Conservation (phyloP, 768 basidiomycete genomes). For the Pholiota microspora region DNA sequence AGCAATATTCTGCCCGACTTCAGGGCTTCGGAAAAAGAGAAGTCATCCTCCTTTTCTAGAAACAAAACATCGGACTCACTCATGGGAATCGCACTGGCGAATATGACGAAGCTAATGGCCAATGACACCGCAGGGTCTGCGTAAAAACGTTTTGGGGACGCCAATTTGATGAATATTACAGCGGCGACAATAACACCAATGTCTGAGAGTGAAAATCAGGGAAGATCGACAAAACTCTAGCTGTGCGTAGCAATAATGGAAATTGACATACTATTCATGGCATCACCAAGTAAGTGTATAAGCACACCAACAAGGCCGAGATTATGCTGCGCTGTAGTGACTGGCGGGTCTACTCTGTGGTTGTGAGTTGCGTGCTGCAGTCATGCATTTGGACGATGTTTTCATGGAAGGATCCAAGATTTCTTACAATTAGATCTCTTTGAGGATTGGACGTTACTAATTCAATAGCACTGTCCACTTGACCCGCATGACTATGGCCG, state of each 20-base stretch:
- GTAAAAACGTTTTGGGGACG: constrained; percentile 46
- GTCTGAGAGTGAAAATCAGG: constrained; percentile 35
- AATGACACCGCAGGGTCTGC: constrained; percentile 53
- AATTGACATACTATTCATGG: constrained; percentile 43
- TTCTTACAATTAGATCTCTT: constrained; percentile 29
- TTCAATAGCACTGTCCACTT: constrained; percentile 16
- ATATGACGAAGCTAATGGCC: constrained; percentile 50
- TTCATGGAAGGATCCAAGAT: background rate
- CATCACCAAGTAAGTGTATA: constrained; percentile 52
- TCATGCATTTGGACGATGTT: background rate
- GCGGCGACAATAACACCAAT: constrained; percentile 54
- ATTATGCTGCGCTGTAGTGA: constrained; percentile 32
- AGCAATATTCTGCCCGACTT: constrained; percentile 50
- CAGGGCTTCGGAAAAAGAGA: constrained; percentile 27
- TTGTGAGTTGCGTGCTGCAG: constrained; percentile 49
- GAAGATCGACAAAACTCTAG: background rate
- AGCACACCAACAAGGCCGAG: constrained; percentile 48
- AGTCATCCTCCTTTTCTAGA: background rate
- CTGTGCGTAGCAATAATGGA: constrained; percentile 5
- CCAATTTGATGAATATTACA: constrained; percentile 45
- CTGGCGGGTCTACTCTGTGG: constrained; percentile 41
- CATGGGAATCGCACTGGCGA: constrained; percentile 49
- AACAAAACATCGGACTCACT: constrained; percentile 30
- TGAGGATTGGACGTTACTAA: constrained; percentile 18
- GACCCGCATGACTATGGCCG: constrained; percentile 19